Evolutionary conservation across 2,329 filamentous ascomycete species (phyloP).

Genomic region (Madurella mycetomatis): DNA sequence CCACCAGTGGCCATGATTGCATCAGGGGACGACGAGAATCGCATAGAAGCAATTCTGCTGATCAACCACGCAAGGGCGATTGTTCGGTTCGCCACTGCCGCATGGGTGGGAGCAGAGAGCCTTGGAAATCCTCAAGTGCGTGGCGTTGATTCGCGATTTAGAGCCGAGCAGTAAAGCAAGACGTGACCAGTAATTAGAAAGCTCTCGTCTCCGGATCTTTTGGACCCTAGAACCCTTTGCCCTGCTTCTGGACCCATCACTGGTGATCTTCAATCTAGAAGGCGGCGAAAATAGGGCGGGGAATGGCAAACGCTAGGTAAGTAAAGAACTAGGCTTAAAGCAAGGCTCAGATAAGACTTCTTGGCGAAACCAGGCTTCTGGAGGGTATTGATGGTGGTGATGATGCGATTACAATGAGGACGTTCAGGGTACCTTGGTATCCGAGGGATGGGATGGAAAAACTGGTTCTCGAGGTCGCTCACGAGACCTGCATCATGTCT

Average conservation of each 20-base stretch:
- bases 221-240: neutral
- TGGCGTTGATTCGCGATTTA: neutral
- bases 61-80: neutral
- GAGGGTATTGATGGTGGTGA: no score
- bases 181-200: neutral
- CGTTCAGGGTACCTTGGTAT: no score
- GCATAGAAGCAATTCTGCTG: neutral
- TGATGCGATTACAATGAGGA: no score
- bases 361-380: no score
- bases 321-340: no score
- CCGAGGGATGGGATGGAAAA: no score
- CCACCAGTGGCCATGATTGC: neutral
- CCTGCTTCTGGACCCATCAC: neutral
- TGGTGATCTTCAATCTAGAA: no score
- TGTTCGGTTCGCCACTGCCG: neutral
- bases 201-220: neutral
- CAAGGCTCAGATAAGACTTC: no score
- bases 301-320: no score
- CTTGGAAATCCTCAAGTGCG: neutral
- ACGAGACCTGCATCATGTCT: neutral
- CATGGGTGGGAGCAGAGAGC: neutral
- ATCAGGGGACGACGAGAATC: neutral
- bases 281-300: no score
- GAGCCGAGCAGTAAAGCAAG: neutral
- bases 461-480: no score